Evolutionary conservation across 306 rosid genomes (phyloP), one percentile per base, ranked within the genome.

Genomic region (Pueraria montana): DNA sequence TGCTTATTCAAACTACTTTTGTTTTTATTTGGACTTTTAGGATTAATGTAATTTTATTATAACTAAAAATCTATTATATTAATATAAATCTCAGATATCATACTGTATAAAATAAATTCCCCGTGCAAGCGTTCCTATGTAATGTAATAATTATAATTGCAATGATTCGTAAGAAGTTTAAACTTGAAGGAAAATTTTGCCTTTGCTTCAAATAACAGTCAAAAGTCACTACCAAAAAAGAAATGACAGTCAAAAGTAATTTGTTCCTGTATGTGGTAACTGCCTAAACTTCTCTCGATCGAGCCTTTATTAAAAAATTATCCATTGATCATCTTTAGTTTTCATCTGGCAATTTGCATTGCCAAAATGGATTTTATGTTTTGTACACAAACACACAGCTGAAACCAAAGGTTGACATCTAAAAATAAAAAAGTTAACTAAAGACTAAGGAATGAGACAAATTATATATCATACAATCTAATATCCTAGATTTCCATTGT

Each of bases 361-460:
- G 1, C 18, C 70, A 53, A 72, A 20, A 53, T 27, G 26, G 21
- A 58, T 58, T 38, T n/a, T 2, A 42, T 34, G 24, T 49, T 81
- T 78, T 82, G 34, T 78, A 72, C 86, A 77, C 78, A 85, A 76
- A 61, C 66, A 74, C 72, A 20, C n/a, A 65, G 42, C 67, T 12
- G 52, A 82, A 81, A 82, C 78, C 71, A 66, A 48, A 23, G 49
- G 23, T 63, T 55, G 52, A 13, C 67, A 56, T 55, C 27, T 18
- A 0, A 14, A 62, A 62, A 6, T 0, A 26, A 2, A 34, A 34
- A 45, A 14, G 61, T 2, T 56, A 11, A 10, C 8, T 20, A 53
- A 53, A 26, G n/a, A 27, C 32, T 27, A 27, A 18, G 63, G 63
- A 55, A 14, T 21, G 30, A 55, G 8, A 9, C 34, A 59, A 59